Conservation (phyloP, 805 yeast species). For the Zygosaccharomyces rouxii region DNA sequence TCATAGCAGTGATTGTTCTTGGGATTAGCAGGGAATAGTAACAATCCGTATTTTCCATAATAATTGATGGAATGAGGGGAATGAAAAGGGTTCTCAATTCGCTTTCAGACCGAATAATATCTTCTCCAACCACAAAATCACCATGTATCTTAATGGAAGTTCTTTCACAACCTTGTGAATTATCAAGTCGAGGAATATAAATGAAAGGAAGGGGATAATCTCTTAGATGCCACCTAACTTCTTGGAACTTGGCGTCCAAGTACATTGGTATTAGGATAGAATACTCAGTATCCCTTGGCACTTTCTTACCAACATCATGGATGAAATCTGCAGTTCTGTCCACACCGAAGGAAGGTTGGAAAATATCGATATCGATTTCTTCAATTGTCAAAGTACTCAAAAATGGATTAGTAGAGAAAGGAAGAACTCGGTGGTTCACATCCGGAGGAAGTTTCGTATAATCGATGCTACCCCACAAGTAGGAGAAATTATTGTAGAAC, state of each 20-base stretch:
- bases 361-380: constrained; percentile 45
- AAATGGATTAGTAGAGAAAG: constrained; percentile 46
- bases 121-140: constrained; percentile 66
- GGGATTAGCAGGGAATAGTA: constrained; percentile 61
- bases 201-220: constrained; percentile 86
- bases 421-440: constrained; percentile 45
- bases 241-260: constrained; percentile 52
- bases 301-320: constrained; percentile 72
- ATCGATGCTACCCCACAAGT: constrained; percentile 41
- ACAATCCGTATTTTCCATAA: constrained; percentile 36
- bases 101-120: constrained; percentile 44
- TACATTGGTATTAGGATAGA: constrained; percentile 64
- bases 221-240: constrained; percentile 64
- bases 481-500: constrained; percentile 38
- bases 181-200: constrained; percentile 55
- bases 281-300: constrained; percentile 65
- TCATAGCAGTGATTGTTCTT: constrained; percentile 71
- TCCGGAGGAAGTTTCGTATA: constrained; percentile 36
- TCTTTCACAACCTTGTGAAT: constrained; percentile 24
- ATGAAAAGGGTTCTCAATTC: constrained; percentile 58
- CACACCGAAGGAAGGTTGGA: constrained; percentile 48
- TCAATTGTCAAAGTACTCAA: constrained; percentile 49
- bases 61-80: constrained; percentile 52
- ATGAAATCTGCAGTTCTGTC: constrained; percentile 57
- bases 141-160: constrained; percentile 48